A percentile compares a stretch with the other conserved stretches of the same genome.
Evolutionary conservation across 352 stramenopile genomes (phyloP).

Genomic region (Pythium volutum): DNA sequence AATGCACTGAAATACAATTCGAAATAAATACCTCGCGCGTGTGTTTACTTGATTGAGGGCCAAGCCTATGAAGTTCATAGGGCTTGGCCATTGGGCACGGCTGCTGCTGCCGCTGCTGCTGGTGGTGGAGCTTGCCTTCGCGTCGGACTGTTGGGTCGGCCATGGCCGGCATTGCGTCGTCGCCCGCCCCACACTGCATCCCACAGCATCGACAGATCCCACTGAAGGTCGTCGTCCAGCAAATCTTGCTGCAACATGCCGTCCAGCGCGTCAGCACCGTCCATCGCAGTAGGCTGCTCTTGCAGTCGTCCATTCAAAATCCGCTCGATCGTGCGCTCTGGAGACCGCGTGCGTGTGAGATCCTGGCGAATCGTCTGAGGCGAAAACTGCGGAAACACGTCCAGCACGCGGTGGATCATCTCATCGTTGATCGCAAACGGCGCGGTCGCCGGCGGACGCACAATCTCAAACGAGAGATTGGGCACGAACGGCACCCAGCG

Average conservation of each 20-base stretch:
- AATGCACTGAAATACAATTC: neutral
- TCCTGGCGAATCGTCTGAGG: slow-evolving; percentile 54
- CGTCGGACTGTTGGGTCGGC: neutral
- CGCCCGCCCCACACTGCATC: slow-evolving; percentile 14
- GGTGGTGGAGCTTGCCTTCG: neutral
- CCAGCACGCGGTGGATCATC: slow-evolving; percentile 72
- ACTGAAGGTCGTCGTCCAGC: slow-evolving; percentile 17
- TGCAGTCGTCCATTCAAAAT: slow-evolving; percentile 55
- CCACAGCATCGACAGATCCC: slow-evolving; percentile 18
- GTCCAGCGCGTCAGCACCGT: slow-evolving; percentile 22
- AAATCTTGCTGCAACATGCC: slow-evolving; percentile 1
- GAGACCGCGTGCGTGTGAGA: slow-evolving; percentile 48
- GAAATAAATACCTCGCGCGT: slow-evolving; percentile 9
- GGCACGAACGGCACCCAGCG: slow-evolving; percentile 62
- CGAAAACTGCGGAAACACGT: slow-evolving; percentile 73
- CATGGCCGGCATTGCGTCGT: neutral
- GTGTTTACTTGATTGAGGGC: too few species aligned
- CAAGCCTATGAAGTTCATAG: neutral
- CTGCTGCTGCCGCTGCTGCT: neutral
- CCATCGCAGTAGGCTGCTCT: slow-evolving; percentile 21
- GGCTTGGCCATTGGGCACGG: too few species aligned
- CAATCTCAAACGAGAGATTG: slow-evolving; percentile 75
- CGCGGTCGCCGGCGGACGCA: slow-evolving; percentile 37
- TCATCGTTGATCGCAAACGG: slow-evolving; percentile 59
- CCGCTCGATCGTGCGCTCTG: slow-evolving; percentile 69